Evolutionary conservation across 768 basidiomycete species (phyloP), one percentile per base, ranked within the genome.

Genomic region (Plicaturopsis crispa): DNA sequence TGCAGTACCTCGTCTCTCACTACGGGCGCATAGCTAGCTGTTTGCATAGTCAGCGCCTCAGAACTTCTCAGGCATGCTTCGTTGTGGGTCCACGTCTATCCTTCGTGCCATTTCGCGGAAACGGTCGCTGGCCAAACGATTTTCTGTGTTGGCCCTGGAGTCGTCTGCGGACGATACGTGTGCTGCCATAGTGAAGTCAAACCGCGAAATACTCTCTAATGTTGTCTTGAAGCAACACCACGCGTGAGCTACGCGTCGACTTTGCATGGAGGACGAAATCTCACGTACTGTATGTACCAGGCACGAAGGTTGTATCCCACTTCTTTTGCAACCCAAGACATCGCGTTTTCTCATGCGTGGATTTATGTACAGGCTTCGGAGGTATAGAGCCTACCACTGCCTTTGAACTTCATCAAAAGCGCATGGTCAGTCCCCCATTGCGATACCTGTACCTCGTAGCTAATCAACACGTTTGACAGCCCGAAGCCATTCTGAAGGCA

Each of bases 141-240:
- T 86, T 51, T 84, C 75, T 1, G 78, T 87, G 11, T 70, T 88
- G 6, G 84, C 77, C 6, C 51, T 94, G 24, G 92, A 96, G 59
- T 81, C 83, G 2, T 92, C 89, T 10, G 90, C 91, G 11, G 94
- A 99, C 57, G 96, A 98, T 53, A 87, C 91, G 1, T 94, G 91
- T 49, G 89, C 82, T 12, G 84, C 93, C 1, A 69, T 98, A 35
- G 84, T 99, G 24, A 73, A 75, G 14, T 84, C 82, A 1, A 63
- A 73, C 6, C 72, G 77, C 14, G 51, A 67, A 52, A 68, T 98
- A 28, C 75, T 86, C 38, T 81, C 89, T 2, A 94, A 92, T 55
- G 74, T 97, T 4, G 82, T 98, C 43, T 62, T 88, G 26, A 88
- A 84, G 53, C 93, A 98, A 53, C 72, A 86, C 44, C 52, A 70